Conservation (phyloP, 2,329 filamentous ascomycete species). For the Juglanconis juglandina region DNA sequence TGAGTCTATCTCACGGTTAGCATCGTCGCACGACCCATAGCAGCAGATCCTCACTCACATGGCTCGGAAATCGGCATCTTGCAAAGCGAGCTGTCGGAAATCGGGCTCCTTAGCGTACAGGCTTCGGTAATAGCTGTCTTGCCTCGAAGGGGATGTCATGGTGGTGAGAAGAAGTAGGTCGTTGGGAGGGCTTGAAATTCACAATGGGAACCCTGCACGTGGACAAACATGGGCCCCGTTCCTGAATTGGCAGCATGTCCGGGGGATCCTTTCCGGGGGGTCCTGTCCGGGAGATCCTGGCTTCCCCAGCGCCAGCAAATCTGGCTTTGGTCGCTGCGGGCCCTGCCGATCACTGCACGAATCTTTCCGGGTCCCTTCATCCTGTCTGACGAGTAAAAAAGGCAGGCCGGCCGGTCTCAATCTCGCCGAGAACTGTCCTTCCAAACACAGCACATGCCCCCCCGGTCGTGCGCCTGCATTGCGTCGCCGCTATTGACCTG, state of each 20-base stretch:
- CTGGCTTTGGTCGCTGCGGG: too few relatives aligned
- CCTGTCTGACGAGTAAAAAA: too few relatives aligned
- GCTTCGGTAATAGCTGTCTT: slow-evolving; percentile 31
- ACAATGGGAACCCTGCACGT: neutral
- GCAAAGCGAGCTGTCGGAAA: slow-evolving; percentile 39
- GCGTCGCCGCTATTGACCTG: neutral
- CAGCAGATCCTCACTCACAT: slow-evolving; percentile 31
- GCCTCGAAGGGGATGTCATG: slow-evolving; percentile 11
- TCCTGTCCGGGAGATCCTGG: neutral
- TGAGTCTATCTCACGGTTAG: slow-evolving; percentile 28
- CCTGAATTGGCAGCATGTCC: neutral
- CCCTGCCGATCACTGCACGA: too few relatives aligned
- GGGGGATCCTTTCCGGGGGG: neutral
- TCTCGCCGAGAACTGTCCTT: neutral
- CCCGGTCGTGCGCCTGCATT: neutral
- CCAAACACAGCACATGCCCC: neutral
- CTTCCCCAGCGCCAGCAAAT: too few relatives aligned
- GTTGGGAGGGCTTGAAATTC: neutral
- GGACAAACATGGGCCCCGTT: neutral
- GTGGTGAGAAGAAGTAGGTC: neutral
- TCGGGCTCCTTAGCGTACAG: slow-evolving; percentile 41
- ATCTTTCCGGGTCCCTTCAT: too few relatives aligned
- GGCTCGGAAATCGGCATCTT: slow-evolving; percentile 40
- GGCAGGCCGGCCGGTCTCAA: neutral
- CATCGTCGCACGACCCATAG: neutral